Evolutionary conservation across 306 rosid species (phyloP), one percentile per base, ranked within the genome.

Genomic region (Fagus crenata): DNA sequence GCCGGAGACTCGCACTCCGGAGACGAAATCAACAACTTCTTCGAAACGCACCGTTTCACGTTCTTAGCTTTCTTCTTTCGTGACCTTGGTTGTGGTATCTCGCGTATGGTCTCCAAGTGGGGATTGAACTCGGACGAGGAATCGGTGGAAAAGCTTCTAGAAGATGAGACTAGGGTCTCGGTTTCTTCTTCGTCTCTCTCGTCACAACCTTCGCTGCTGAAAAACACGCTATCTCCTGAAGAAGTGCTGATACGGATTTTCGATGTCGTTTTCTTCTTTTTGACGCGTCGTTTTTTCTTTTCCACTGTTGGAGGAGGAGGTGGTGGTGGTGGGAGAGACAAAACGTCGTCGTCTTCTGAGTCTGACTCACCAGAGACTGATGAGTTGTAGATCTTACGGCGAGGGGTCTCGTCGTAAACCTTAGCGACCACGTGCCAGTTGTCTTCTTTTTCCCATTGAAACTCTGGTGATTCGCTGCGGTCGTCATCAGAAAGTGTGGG

Each of bases 221-320:
- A 89, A 31, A 82, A 53, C 14, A 86, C 89, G 32, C 90, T 87
- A 41, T 89, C 90, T 1, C 77, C 80, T 1, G 91, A 87, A 39
- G 93, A 89, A 3, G 89, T 84, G 86, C 93, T 87, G 77, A 78
- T 59, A 18, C 91, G 85, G 78, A 82, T 12, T 39, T 84, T 75
- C 0, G 72, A 0, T 4, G 82, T 22, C 53, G 79, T 65, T 71
- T 64, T 84, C 76, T 79, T 84, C 75, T 78, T 90, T 71, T 53
- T 75, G 41, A 39, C 74, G 4, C 83, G 78, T 35, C 77, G 84
- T 40, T 81, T 81, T 74, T 78, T 84, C 74, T 69, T 81, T 75
- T 75, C 81, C 2, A 13, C 64, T 15, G 69, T 32, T 41, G 85
- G 28, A 7, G 71, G 71, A 5, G 49, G 49, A 14, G 32, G 40